Evolutionary conservation across 108 stramenopile genomes (phyloP).

Genomic region (Chaetoceros tenuissimus): DNA sequence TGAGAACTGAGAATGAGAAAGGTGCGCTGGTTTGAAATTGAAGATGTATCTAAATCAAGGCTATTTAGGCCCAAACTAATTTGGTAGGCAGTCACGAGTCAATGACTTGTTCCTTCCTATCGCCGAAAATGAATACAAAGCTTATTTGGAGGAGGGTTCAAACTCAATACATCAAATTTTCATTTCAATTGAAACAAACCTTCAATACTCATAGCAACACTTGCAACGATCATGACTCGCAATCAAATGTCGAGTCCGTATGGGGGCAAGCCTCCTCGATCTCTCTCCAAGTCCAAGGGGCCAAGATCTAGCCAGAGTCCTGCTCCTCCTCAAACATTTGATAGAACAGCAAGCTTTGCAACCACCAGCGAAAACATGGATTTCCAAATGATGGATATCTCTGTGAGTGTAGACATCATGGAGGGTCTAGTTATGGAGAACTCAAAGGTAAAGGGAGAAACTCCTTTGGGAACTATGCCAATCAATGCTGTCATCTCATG

Average conservation of each 20-base stretch:
- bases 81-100: too few species aligned
- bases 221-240: too few species aligned
- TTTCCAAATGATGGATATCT: neutral
- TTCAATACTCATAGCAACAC: too few species aligned
- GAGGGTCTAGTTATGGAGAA: neutral
- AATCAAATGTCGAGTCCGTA: neutral
- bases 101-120: too few species aligned
- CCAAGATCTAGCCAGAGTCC: neutral
- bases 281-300: neutral
- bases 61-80: too few species aligned
- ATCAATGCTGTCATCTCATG: neutral
- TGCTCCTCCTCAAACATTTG: neutral
- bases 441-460: neutral
- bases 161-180: too few species aligned
- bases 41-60: too few species aligned
- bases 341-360: neutral
- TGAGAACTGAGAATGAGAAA: too few species aligned
- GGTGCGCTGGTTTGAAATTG: too few species aligned
- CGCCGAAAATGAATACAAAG: too few species aligned
- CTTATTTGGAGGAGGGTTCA: too few species aligned
- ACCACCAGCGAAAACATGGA: neutral
- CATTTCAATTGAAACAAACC: too few species aligned
- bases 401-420: neutral
- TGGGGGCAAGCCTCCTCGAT: neutral
- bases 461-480: neutral